Percentiles rank a stretch among this genome's conserved stretches.
Conservation (phyloP, 352 stramenopile species). For the Pythium vanterpoolii region DNA sequence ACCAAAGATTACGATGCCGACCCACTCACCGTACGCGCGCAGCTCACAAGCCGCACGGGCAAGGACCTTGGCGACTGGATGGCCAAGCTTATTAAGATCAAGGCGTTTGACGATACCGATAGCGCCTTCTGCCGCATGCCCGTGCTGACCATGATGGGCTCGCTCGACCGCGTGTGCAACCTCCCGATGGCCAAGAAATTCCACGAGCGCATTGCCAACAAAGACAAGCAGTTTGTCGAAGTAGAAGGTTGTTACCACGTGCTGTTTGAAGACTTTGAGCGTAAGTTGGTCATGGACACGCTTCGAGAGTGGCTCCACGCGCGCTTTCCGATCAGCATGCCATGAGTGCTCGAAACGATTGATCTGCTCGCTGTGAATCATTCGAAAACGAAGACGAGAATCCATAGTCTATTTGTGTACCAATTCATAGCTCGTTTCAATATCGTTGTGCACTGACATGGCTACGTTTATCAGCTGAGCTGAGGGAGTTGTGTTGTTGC, state of each 20-base stretch:
- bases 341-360: neutral
- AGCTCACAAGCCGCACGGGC: constrained; percentile 21
- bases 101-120: constrained; percentile 12
- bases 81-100: constrained; percentile 13
- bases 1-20: constrained; percentile 24
- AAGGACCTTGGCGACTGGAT: constrained; percentile 19
- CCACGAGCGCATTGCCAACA: constrained; percentile 34
- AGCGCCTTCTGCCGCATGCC: constrained; percentile 19
- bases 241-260: constrained; percentile 56
- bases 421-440: no score
- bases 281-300: constrained; percentile 41
- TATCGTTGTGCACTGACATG: no score
- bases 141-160: constrained; percentile 19
- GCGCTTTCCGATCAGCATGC: constrained; percentile 23
- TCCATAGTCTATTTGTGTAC: no score
- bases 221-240: constrained; percentile 61
- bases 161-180: constrained; percentile 22
- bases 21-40: constrained; percentile 16
- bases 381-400: no score
- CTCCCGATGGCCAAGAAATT: constrained; percentile 45
- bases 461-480: no score
- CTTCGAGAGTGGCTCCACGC: constrained; percentile 44
- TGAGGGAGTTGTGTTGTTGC: no score
- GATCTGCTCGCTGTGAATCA: neutral
- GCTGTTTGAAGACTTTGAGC: constrained; percentile 62